Conservation (phyloP, 176 grass and related monocot species). For the Aegilops longissima region DNA sequence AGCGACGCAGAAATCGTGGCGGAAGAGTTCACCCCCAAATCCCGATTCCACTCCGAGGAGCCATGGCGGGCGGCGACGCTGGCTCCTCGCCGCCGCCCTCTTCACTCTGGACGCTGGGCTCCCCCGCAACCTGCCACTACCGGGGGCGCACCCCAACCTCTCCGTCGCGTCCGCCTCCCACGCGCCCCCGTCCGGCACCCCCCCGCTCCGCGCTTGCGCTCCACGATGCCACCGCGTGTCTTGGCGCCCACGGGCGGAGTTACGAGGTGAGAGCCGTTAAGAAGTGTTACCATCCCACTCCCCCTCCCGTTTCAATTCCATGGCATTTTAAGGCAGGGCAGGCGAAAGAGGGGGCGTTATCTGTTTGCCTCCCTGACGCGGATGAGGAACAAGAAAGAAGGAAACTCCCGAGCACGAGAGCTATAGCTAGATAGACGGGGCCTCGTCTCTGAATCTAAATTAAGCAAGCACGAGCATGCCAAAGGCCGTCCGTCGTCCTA, state of each 20-base stretch:
- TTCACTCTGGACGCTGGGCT: too few relatives aligned
- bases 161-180: too few relatives aligned
- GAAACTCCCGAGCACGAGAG: background rate
- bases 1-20: too few relatives aligned
- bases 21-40: too few relatives aligned
- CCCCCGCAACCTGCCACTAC: too few relatives aligned
- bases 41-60: too few relatives aligned
- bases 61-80: too few relatives aligned
- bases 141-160: too few relatives aligned
- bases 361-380: too few relatives aligned
- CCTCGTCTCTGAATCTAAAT: constrained; percentile 21
- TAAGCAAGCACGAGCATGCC: constrained; percentile 31
- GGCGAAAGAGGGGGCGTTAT: background rate
- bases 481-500: constrained; percentile 36
- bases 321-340: constrained; percentile 11
- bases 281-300: background rate
- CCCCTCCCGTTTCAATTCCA: background rate
- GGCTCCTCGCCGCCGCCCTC: too few relatives aligned
- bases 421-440: background rate
- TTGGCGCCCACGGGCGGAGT: background rate
- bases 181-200: background rate
- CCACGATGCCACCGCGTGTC: background rate
- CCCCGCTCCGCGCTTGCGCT: background rate
- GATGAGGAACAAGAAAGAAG: background rate
- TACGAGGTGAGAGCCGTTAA: constrained; percentile 4